Conservation (phyloP, 441 rosid genomes). For the Pelargonium citronellum region DNA sequence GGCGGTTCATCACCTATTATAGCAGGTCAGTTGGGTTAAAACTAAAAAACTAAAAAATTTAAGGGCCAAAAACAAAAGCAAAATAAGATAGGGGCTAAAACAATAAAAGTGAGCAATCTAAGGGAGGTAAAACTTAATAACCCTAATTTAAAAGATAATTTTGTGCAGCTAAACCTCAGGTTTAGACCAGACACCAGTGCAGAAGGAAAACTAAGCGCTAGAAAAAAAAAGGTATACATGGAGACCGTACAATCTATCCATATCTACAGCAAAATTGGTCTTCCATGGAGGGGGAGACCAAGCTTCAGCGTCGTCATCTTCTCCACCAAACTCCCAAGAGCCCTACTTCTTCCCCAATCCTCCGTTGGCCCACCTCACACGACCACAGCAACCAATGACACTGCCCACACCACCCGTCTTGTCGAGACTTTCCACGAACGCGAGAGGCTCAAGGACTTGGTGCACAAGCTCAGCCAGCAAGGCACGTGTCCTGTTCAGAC, state of each 20-base stretch:
- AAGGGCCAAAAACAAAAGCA: too few relatives aligned
- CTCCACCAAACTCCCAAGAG: slow-evolving; percentile 19
- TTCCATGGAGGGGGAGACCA: background rate
- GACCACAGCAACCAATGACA: slow-evolving; percentile 13
- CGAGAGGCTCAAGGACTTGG: slow-evolving; percentile 32
- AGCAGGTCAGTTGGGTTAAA: too few relatives aligned
- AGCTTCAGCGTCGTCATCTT: background rate
- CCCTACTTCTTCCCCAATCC: slow-evolving; percentile 10
- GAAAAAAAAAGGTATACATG: too few relatives aligned
- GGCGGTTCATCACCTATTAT: too few relatives aligned
- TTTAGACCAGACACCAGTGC: too few relatives aligned
- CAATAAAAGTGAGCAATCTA: too few relatives aligned
- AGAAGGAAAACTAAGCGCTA: too few relatives aligned
- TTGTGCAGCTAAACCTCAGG: too few relatives aligned
- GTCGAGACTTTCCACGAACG: slow-evolving; percentile 41
- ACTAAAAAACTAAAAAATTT: too few relatives aligned
- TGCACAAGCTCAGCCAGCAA: slow-evolving; percentile 32
- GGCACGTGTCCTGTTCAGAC: slow-evolving; percentile 44
- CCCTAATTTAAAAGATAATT: too few relatives aligned
- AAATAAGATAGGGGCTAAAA: too few relatives aligned
- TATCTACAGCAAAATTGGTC: background rate
- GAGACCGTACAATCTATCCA: background rate
- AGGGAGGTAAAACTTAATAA: too few relatives aligned
- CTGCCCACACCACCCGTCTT: slow-evolving; percentile 38
- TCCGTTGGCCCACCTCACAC: background rate